Evolutionary conservation across 345 rosid genomes (phyloP), one percentile per base, ranked within the genome.

Genomic region (Citrus inodora): DNA sequence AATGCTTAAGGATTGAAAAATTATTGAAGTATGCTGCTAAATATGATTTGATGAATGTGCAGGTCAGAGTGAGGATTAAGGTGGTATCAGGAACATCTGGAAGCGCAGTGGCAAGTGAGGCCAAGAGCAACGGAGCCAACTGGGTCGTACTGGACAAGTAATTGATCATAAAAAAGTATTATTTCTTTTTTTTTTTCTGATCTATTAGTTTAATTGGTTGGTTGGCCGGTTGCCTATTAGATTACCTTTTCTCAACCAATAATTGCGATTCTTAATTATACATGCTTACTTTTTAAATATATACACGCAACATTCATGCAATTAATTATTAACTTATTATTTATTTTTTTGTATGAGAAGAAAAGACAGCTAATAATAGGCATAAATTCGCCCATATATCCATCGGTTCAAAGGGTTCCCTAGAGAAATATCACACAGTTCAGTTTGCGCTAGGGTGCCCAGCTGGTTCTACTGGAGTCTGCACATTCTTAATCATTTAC

Each of bases 81-180:
- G 92, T 92, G 85, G 92, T 87, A 59, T 81, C 91, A 8, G 83
- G 83, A 73, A 70, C 88, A 75, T 67, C 89, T 24, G 86, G 85
- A 64, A 87, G 82, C 38, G 89, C 83, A 21, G 93, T 92, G 83
- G 93, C 83, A 13, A 87, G 84, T 42, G 96, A 92, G 86, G 92
- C 93, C 78, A 83, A 76, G 80, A 79, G 55, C 76, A 85, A 79
- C 25, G 89, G 87, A 70, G 89, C 92, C 91, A 88, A 83, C 86
- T 92, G 96, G 96, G 90, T 92, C 85, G 76, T 92, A 83, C 81
- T 92, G 93, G 92, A 92, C 92, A 92, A 90, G 96, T 92, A 92
- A 92, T 87, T 87, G 80, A 77, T 73, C 84, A 77, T 78, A 83
- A 79, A 82, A 80, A 81, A 65, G 93, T 90, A 86, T 85, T 92